Conservation (phyloP, 768 basidiomycete genomes). For the Russula virescens region DNA sequence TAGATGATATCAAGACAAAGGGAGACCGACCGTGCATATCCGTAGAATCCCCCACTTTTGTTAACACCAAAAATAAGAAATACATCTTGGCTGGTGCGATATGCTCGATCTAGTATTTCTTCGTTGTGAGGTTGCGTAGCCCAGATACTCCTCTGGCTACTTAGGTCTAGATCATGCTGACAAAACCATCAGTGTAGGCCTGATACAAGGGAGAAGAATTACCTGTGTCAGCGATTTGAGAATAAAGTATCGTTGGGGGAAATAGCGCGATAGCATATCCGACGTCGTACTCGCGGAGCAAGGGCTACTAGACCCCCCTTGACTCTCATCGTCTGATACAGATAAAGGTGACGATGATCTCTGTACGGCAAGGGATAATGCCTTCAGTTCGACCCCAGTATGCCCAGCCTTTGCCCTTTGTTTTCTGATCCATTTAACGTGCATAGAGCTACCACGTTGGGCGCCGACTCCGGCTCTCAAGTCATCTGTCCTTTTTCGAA, state of each 20-base stretch:
- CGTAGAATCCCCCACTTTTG: constrained; percentile 91
- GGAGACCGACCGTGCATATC: constrained; percentile 67
- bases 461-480: constrained; percentile 85
- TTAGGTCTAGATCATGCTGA: constrained; percentile 74
- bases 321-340: constrained; percentile 36
- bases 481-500: constrained; percentile 78
- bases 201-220: not conserved
- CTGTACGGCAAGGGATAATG: constrained; percentile 22
- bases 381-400: constrained; percentile 13
- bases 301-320: constrained; percentile 12
- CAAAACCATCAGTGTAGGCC: not conserved
- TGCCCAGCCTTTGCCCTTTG: constrained; percentile 38
- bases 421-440: constrained; percentile 74
- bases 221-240: constrained; percentile 84
- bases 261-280: constrained; percentile 65
- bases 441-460: constrained; percentile 82
- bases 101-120: constrained; percentile 86
- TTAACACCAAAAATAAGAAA: constrained; percentile 90
- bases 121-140: constrained; percentile 93
- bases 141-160: constrained; percentile 77
- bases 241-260: constrained; percentile 89
- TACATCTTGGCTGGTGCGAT: constrained; percentile 83
- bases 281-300: constrained; percentile 77
- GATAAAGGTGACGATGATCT: constrained; percentile 31
- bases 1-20: not conserved